These are phyloP conservation scores for Ceratopteris richardii DNA, from an alignment of 75 land plant genomes.

Conservation along the genomic window DNA sequence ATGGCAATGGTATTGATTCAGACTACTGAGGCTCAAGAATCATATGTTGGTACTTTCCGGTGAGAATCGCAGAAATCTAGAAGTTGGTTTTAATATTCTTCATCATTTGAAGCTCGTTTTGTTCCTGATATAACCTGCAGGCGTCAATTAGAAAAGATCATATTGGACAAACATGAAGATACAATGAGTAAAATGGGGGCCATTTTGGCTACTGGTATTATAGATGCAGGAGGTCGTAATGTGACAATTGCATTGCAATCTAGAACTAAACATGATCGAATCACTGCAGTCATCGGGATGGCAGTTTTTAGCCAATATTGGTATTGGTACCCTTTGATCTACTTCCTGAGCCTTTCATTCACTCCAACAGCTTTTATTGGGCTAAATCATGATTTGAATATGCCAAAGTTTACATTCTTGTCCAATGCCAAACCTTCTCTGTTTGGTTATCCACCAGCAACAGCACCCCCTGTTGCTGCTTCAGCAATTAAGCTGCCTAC, in stretches of 20 bases:
- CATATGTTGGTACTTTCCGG: constrained; percentile 91
- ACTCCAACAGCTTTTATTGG: constrained; percentile 98
- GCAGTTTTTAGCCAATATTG: constrained; percentile 98
- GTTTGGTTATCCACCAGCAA: constrained; percentile 93
- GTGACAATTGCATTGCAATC: constrained; percentile 85
- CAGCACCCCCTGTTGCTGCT: constrained; percentile 54
- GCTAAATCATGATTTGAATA: constrained; percentile 81
- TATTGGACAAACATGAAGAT: constrained; percentile 96
- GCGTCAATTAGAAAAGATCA: constrained; percentile 92
- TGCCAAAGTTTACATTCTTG: constrained; percentile 84
- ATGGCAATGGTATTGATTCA: constrained; percentile 99
- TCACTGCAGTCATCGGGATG: constrained; percentile 95
- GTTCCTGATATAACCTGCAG: constrained; percentile 18
- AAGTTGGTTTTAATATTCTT: not conserved
- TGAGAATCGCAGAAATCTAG: constrained; percentile 2
- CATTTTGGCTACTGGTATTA: constrained; percentile 90
- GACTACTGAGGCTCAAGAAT: constrained; percentile 81
- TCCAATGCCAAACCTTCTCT: constrained; percentile 86
- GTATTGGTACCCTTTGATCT: constrained; percentile 97
- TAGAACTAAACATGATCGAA: constrained; percentile 81
- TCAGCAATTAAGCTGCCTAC: constrained; percentile 77
- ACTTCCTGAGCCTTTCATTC: constrained; percentile 82
- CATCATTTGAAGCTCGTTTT: not conserved
- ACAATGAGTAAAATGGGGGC: constrained; percentile 99
- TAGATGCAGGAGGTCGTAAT: constrained; percentile 98